A percentile compares a stretch with the other conserved stretches of the same genome.
Conservation (phyloP, 345 rosid species). For the Salix dunnii region DNA sequence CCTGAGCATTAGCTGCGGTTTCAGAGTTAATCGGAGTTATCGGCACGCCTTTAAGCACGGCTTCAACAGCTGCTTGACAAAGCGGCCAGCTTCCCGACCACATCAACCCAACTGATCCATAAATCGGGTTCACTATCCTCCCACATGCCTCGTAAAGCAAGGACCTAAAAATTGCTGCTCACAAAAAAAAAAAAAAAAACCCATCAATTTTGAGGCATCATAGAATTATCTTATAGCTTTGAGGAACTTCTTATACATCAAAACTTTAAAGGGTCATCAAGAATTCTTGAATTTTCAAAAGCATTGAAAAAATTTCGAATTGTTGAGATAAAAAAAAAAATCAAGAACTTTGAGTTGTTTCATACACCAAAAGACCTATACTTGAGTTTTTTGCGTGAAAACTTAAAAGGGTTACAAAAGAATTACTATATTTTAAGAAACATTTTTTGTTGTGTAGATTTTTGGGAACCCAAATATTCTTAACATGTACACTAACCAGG, state of each 20-base stretch:
- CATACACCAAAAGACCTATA: not conserved
- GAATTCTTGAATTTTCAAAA: not conserved
- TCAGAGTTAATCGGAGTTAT: conserved; percentile 69
- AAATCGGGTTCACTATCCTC: conserved; percentile 89
- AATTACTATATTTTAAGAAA: not conserved
- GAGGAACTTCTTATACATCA: not conserved
- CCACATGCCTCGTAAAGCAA: conserved; percentile 98
- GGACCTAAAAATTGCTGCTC: conserved; percentile 83
- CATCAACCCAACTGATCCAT: conserved; percentile 88
- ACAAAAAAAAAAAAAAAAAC: not conserved
- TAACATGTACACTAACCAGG: conserved; percentile 50
- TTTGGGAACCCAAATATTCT: not conserved
- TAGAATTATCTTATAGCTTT: too few relatives aligned
- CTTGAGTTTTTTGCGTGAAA: not conserved
- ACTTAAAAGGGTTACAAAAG: not conserved
- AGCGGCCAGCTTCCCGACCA: conserved; percentile 96
- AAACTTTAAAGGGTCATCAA: not conserved
- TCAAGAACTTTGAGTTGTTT: not conserved
- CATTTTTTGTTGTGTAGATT: not conserved
- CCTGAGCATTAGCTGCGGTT: conserved; percentile 59
- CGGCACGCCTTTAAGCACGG: conserved; percentile 82
- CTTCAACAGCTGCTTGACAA: conserved; percentile 92
- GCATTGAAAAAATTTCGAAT: not conserved
- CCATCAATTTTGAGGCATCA: not conserved
- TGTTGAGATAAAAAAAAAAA: not conserved